Evolutionary conservation across 352 stramenopile genomes (phyloP), one percentile per base, ranked within the genome.

Genomic region (Globisporangium rhizosaccharum): DNA sequence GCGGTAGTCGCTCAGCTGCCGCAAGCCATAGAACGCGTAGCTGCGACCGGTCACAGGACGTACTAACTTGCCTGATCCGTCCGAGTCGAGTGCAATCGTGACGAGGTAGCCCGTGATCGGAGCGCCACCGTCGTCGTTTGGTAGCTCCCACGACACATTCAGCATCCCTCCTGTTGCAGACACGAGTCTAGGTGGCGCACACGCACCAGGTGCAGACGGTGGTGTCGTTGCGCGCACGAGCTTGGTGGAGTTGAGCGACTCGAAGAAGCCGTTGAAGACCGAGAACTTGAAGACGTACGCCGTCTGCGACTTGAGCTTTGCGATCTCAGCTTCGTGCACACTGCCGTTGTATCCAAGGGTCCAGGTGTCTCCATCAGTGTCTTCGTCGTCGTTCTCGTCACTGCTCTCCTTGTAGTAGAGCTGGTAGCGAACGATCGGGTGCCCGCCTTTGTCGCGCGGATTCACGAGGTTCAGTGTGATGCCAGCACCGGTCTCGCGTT

Each of bases 161-260:
- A 87, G 17, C 73, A 80, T 82, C 0, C 76, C 76, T 1, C 76
- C 76, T 0, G 76, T 82, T 17, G 66, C 59, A 1, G 39, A 61
- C 0, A 71, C 49, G 0, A 66, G 46, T 1, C 5, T 45, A 1
- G 68, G 65, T 8, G 59, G 23, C 5, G 58, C 59, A 17, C 76
- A 85, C 9, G 71, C 57, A 7, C 81, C 81, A n/a, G 81, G 81
- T 1, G 76, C 57, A 3, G 78, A 88, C 6, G 73, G 60, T 6
- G n/a, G 57, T 0, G 69, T 74, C 2, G 81, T 90, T 56, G 51
- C 56, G 1, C 72, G 56, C 2, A 62, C 42, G 36, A 63, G 53
- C 10, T 69, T 39, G 0, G 76, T 71, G 0, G 78, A 85, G 25
- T 84, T 87, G 0, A 42, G 20, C 0, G 80, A 90, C 12, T 67